Conservation (phyloP, 257 asterid genomes). For the Anisodus tanguticus region DNA sequence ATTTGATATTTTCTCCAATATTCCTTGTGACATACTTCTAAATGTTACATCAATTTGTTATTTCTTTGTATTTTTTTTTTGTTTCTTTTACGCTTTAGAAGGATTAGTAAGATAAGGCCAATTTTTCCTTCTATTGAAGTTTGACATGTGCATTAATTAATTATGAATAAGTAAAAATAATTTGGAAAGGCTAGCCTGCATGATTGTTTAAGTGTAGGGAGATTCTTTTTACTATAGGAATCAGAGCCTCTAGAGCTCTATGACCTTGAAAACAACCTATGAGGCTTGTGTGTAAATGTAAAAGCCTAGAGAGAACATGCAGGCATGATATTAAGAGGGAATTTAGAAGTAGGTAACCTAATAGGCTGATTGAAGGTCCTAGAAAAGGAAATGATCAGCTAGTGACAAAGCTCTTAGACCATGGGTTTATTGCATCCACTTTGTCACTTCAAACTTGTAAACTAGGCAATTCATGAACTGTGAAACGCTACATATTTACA, state of each 20-base stretch:
- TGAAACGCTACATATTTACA: neutral
- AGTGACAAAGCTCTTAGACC: neutral
- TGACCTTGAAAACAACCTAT: neutral
- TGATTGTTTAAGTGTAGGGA: neutral
- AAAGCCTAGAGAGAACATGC: neutral
- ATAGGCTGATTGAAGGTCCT: neutral
- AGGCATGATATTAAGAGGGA: neutral
- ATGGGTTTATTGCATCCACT: neutral
- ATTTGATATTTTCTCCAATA: no score
- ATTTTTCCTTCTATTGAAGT: no score
- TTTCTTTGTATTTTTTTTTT: no score
- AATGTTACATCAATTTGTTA: no score
- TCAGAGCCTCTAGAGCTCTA: constrained; percentile 2
- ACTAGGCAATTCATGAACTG: neutral
- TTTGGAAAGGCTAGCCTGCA: constrained; percentile 3
- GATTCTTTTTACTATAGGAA: neutral
- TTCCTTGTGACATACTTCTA: neutral
- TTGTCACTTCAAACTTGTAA: neutral
- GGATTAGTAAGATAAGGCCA: no score
- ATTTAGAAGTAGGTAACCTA: neutral
- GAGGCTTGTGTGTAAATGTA: neutral
- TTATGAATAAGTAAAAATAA: neutral
- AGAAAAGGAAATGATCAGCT: constrained; percentile 26
- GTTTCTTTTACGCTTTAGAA: no score
- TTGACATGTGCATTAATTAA: neutral